These are phyloP conservation scores for Beauveria bassiana DNA, from an alignment of 2,329 filamentous ascomycete genomes.

Conservation along the genomic window DNA sequence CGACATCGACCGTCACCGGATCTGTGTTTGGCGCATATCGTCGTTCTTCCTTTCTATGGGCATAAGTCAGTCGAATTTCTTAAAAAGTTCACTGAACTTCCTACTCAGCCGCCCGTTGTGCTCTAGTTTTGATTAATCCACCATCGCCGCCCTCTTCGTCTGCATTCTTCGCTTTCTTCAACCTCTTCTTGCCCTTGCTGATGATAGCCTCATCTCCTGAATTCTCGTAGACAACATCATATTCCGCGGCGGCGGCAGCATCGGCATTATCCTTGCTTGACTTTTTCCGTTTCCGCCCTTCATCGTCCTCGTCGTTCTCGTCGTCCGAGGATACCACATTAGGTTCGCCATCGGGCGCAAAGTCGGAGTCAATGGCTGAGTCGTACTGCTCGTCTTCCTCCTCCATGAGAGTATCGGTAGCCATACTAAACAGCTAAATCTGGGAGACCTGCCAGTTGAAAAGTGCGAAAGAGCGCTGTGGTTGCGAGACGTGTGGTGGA, in stretches of 20 bases:
- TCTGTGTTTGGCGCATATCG: conserved; percentile 44
- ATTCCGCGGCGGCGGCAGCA: conserved; percentile 18
- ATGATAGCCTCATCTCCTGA: conserved; percentile 69
- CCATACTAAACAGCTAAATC: conserved; percentile 27
- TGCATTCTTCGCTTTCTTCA: conserved; percentile 32
- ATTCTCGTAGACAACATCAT: conserved; percentile 51
- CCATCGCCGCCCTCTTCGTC: conserved; percentile 53
- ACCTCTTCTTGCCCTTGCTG: conserved; percentile 49
- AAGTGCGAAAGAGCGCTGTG: background rate
- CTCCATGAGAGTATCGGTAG: conserved; percentile 31
- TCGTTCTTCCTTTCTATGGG: conserved; percentile 46
- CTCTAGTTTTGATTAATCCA: conserved; percentile 63
- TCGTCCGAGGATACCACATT: conserved; percentile 45
- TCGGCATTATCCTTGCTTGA: conserved; percentile 12
- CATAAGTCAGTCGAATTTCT: conserved; percentile 12
- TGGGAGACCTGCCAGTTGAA: background rate
- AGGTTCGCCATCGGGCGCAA: conserved; percentile 51
- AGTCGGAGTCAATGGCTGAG: conserved; percentile 68
- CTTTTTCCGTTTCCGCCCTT: conserved; percentile 18
- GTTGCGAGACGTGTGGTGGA: background rate
- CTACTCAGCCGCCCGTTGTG: conserved; percentile 60
- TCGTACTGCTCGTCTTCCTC: conserved; percentile 55
- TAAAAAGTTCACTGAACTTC: background rate
- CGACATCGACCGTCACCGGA: conserved; percentile 62
- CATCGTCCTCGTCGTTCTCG: conserved; percentile 28